These are phyloP conservation scores for Dendrobium catenatum DNA, from an alignment of 106 monocot genomes.

Conservation along the genomic window DNA sequence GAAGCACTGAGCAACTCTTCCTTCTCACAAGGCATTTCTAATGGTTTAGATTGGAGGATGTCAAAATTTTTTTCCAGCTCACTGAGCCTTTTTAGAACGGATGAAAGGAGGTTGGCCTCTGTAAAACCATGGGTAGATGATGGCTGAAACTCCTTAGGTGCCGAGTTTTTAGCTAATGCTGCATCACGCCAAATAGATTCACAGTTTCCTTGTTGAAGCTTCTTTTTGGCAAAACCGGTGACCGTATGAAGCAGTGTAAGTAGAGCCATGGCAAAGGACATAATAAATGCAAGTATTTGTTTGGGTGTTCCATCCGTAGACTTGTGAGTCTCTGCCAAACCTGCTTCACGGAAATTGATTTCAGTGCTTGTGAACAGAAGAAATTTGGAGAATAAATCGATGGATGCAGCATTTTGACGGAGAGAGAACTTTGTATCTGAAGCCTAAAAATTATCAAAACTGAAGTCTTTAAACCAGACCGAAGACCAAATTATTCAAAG, in stretches of 20 bases:
- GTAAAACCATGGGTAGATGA: constrained; percentile 17
- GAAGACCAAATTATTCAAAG: no score
- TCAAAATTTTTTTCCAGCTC: constrained; percentile 29
- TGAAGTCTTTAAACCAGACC: no score
- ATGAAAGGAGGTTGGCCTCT: constrained; percentile 20
- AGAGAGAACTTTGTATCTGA: not conserved
- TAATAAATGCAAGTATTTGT: constrained; percentile 25
- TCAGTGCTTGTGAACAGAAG: constrained; percentile 7
- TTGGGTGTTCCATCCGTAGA: constrained; percentile 12
- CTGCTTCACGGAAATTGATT: not conserved
- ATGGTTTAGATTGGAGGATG: constrained; percentile 62
- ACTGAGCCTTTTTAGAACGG: constrained; percentile 15
- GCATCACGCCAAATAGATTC: not conserved
- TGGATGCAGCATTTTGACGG: not conserved
- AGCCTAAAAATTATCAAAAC: no score
- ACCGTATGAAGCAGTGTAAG: constrained; percentile 33
- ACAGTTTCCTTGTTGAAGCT: constrained; percentile 4
- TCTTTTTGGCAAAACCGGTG: constrained; percentile 22
- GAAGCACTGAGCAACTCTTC: constrained; percentile 90
- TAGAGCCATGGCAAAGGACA: constrained; percentile 40
- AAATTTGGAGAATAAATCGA: constrained; percentile 1
- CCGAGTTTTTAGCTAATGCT: not conserved
- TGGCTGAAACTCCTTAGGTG: constrained; percentile 11
- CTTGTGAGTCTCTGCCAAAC: constrained; percentile 13
- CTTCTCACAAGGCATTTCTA: constrained; percentile 79